Base-by-base conservation (phyloP, 768 basidiomycete genomes). In the Psilocybe cubensis region DNA sequence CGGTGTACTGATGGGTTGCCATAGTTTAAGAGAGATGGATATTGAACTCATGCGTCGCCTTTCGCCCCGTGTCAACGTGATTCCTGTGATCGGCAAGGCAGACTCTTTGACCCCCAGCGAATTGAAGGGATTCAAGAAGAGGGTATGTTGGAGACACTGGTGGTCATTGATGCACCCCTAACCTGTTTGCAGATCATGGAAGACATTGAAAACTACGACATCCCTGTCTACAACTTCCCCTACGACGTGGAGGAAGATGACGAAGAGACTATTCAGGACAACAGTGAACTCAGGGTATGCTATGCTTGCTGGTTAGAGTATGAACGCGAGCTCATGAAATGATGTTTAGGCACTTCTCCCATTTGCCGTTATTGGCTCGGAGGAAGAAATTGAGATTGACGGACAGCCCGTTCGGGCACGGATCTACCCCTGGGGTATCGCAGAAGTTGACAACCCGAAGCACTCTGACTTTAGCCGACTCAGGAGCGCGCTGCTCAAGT, bases 181-280 rank as follows among this genome's bases (percentile, higher is more conserved):
- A 61, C n/a, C 52, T n/a, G 55, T 20, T 8, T 44, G 2, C 63
- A 97, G 95, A 88, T 99, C 67, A 99, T 98, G 96, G 96, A 99
- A 74, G 97, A 99, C 70, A 99, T 99, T 65, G 96, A 98, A 68
- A 85, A 98, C 79, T 98, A 98, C 68, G 89, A 91, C 63, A 98
- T 99, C 65, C 97, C 97, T 4, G 90, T 98, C 38, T 98, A 98
- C 82, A 98, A 98, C 79, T 99, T 99, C 83, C 97, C 97, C 0
- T 99, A 98, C 71, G 97, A 98, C 64, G 89, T 96, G 6, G 97
- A 99, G 73, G 97, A 99, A 73, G 97, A 99, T 69, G 97, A 99
- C 69, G 96, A 98, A 68, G 97, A 98, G 68, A 99, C 97, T 3
- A 93, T 99, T 58, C 88, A 90, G 67, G 97, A 99, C 72, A 99